A percentile compares a stretch with the other conserved stretches of the same genome.
Conservation (phyloP, 768 basidiomycete genomes). For the Pulveroboletus sp. region DNA sequence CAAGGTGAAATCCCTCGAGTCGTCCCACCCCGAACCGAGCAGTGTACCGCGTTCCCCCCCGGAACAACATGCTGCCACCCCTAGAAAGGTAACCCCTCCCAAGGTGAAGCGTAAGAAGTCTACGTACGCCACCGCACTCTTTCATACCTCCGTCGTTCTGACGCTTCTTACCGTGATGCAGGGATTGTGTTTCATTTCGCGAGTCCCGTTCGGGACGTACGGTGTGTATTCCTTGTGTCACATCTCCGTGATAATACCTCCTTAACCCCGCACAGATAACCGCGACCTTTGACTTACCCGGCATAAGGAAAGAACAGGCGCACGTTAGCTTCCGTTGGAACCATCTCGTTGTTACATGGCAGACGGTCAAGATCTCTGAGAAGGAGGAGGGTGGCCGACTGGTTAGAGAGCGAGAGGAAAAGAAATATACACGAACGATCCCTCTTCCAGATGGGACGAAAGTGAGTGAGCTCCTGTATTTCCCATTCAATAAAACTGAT, state of each 20-base stretch:
- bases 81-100: conserved; percentile 31
- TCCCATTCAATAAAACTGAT: background rate
- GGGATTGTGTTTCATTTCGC: conserved; percentile 57
- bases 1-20: conserved; percentile 66
- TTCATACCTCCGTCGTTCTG: conserved; percentile 10
- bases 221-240: conserved; percentile 27
- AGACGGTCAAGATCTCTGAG: conserved; percentile 53
- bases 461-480: conserved; percentile 35
- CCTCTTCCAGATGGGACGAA: conserved; percentile 72
- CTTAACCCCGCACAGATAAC: conserved; percentile 43
- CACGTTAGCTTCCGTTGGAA: conserved; percentile 68
- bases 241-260: conserved; percentile 10
- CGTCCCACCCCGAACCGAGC: conserved; percentile 21
- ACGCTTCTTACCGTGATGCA: conserved; percentile 15
- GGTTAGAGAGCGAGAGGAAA: conserved; percentile 61
- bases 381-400: conserved; percentile 55
- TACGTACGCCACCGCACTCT: conserved; percentile 43
- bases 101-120: conserved; percentile 58
- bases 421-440: conserved; percentile 59
- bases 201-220: conserved; percentile 66
- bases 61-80: conserved; percentile 20
- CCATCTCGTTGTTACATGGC: conserved; percentile 64
- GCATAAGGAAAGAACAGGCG: conserved; percentile 67
- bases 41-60: conserved; percentile 19
- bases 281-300: conserved; percentile 66